Conservation (phyloP, 495 filamentous ascomycete genomes). For the Chlorociboria aeruginascens region DNA sequence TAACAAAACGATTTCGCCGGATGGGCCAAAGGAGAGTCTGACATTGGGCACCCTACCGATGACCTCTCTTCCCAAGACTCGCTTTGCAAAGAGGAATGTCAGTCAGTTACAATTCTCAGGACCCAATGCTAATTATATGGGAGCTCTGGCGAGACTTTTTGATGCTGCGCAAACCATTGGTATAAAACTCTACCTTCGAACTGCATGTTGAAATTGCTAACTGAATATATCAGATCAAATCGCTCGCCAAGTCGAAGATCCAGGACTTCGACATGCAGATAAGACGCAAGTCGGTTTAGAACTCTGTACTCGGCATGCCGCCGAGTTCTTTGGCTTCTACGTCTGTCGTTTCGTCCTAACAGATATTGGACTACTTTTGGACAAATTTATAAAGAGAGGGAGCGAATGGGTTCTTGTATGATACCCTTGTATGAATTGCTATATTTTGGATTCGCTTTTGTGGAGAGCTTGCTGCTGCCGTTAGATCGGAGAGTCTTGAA, state of each 20-base stretch:
- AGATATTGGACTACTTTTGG: constrained; percentile 76
- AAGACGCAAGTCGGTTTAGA: constrained; percentile 90
- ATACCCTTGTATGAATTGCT: constrained; percentile 1
- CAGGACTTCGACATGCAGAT: constrained; percentile 64
- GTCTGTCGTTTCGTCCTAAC: constrained; percentile 85
- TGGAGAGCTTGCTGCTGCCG: neutral
- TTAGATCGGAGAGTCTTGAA: neutral
- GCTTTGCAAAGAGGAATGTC: constrained; percentile 51
- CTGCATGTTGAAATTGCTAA: neutral
- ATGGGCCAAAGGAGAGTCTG: constrained; percentile 40
- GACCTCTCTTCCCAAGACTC: constrained; percentile 41
- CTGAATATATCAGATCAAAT: constrained; percentile 67
- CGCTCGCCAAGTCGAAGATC: constrained; percentile 89
- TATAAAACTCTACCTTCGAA: constrained; percentile 32
- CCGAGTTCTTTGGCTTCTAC: constrained; percentile 96
- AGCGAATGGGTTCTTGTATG: constrained; percentile 80
- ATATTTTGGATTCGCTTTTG: neutral
- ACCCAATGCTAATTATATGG: constrained; percentile 83
- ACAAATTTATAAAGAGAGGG: constrained; percentile 94
- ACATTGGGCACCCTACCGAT: constrained; percentile 70
- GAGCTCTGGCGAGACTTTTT: constrained; percentile 78
- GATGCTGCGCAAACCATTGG: constrained; percentile 90
- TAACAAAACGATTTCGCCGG: constrained; percentile 25
- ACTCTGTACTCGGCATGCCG: constrained; percentile 81
- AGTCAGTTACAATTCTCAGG: constrained; percentile 60